Evolutionary conservation across 2,329 filamentous ascomycete species (phyloP), one percentile per base, ranked within the genome.

Genomic region (Aspergillus calidoustus): DNA sequence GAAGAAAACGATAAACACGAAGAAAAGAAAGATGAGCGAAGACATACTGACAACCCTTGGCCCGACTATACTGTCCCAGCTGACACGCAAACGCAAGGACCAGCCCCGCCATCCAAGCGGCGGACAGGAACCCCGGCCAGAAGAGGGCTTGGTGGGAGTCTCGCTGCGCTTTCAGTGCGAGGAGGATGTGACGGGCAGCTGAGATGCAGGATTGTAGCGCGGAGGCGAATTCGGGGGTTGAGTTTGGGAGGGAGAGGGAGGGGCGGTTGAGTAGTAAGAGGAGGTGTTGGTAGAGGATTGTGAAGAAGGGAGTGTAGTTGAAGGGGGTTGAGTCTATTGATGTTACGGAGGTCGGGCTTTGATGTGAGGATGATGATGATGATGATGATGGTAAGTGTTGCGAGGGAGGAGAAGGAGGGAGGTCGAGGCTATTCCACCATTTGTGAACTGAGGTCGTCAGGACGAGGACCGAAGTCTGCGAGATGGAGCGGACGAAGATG

Each of bases 31-130:
- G 30, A 23, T 7, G 23, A 23, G 31, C 7, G 51, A 22, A n/a
- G 25, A 49, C 13, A 19, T 68, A 77, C 74, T 69, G 67, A 30
- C 70, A 66, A 1, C 74, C 77, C 46, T 76, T 75, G 0, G 61
- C 58, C 46, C 77, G 64, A 7, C 74, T 71, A 58, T 79, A 79
- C 62, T 78, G 77, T 13, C 73, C 72, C 7, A 79, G 59, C 51
- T 79, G 77, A 44, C 77, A 79, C 17, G 77, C 77, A 59, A 79
- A 79, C 13, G 76, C 77, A 55, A 79, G 71, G 4, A 79, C 75
- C 6, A 79, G 68, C 11, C 77, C 77, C 0, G 75, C 73, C 77
- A 79, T 79, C 74, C 76, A 79, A 1, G 74, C 74, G 0, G 77
- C 77, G 1, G 75, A 78, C 5, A 79, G 60, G 19, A 79, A 73